Evolutionary conservation across 495 filamentous ascomycete species (phyloP), one percentile per base, ranked within the genome.

Genomic region (Aspergillus mulundensis): DNA sequence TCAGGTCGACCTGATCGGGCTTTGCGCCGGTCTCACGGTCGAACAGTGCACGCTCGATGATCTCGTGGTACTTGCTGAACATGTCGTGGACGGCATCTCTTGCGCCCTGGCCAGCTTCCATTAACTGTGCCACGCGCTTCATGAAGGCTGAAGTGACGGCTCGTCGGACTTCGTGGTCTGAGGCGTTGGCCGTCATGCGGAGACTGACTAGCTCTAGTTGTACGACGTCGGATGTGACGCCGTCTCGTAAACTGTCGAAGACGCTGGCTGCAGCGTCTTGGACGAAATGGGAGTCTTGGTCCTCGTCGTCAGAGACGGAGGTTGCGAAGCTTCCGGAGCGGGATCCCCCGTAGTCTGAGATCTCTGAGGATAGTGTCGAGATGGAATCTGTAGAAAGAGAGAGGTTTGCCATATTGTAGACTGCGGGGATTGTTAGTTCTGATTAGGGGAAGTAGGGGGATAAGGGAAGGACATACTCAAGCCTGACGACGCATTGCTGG

Each of bases 181-280:
- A 89, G 6, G 94, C 95, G 65, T 99, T 91, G 58, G 86, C 87
- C 20, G 84, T 87, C 73, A 99, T 88, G 6, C 92, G 84, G 34
- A 96, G 80, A 61, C 88, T 87, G 73, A 87, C 94, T 40, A 99
- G 85, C 67, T 99, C 94, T 11, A 97, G 78, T 61, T 89, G 87
- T 8, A 94, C 90, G 11, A 87, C 87, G 64, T 94, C 89, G n/a
- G 90, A 84, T 39, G 89, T 83, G 48, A 87, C 85, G 14, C 78
- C 78, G 43, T 86, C 81, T 52, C 83, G 83, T 36, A 99, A 77
- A 40, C 90, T 85, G 62, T 95, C 90, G 43, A 92, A 81, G 24
- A 97, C 80, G 58, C 89, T 94, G 61, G 82, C 77, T 2, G 90
- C 85, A 11, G 95, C 94, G 54, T 97, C 94, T 41, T 87, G 78